These are phyloP conservation scores for Bolboschoenoplectus hybrid DNA, from an alignment of 202 grass and related monocot genomes.

Conservation along the genomic window DNA sequence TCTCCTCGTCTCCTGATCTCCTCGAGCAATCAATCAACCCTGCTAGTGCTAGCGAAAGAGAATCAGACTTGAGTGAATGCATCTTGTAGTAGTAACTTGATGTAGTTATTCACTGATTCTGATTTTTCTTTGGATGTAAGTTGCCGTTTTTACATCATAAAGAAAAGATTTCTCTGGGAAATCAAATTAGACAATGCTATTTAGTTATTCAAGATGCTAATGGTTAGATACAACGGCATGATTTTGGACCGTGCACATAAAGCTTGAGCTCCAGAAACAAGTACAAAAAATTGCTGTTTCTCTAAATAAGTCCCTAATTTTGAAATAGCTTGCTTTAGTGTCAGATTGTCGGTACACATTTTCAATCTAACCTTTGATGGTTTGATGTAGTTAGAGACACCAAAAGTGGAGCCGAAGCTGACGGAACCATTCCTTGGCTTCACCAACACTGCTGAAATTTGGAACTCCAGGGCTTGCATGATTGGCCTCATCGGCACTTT, in stretches of 20 bases:
- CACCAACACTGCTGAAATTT: slow-evolving; percentile 80
- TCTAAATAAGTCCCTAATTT: background rate
- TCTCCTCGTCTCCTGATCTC: too few species aligned
- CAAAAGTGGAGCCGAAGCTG: slow-evolving; percentile 72
- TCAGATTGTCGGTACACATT: background rate
- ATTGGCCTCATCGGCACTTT: slow-evolving; percentile 81
- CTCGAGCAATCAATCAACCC: too few species aligned
- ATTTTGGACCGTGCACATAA: background rate
- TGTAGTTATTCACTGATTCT: background rate
- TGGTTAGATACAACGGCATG: background rate
- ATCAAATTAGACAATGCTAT: background rate
- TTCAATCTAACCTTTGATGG: background rate
- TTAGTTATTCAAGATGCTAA: background rate
- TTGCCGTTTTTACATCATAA: background rate
- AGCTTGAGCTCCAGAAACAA: background rate
- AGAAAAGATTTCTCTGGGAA: background rate
- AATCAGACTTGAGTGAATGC: too few species aligned
- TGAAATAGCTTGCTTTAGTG: slow-evolving; percentile 10
- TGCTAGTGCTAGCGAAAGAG: too few species aligned
- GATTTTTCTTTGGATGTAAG: background rate
- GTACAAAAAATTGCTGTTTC: background rate
- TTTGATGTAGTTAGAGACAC: slow-evolving; percentile 55
- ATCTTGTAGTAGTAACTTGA: background rate
- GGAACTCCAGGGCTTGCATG: slow-evolving; percentile 91
- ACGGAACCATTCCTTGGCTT: slow-evolving; percentile 79